Evolutionary conservation across 306 rosid genomes (phyloP), one percentile per base, ranked within the genome.

Genomic region (Parietaria judaica): DNA sequence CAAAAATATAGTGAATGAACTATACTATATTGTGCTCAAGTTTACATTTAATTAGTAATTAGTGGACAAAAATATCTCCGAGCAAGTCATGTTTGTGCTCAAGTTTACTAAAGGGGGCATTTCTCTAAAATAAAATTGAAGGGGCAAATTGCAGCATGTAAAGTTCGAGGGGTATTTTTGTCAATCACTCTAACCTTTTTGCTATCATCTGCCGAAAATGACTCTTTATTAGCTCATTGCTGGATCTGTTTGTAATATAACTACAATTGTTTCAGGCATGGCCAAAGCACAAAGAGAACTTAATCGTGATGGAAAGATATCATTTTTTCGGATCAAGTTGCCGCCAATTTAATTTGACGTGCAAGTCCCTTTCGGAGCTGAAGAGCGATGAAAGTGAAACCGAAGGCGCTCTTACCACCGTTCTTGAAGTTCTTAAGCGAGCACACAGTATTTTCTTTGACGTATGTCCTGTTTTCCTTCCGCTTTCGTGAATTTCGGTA

Each of bases 241-340:
- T 5, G 6, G 9, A 41, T 41, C 45, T 58, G 44, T 58, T 3
- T 3, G 15, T 15, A 51, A 60, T 47, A 13, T 44, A 38, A 34
- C 36, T 60, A n/a, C 53, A 58, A 15, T 62, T 76, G 60, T 69
- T 78, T 72, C 69, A 94, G 95, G 95, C 95, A 16, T 94, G 99
- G 96, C 65, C 74, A 63, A 84, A 80, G 83, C 95, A 92, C 72
- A 86, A 74, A 61, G 81, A 84, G 5, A 94, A 94, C 70, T 71
- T 94, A 45, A 79, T 88, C 62, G 51, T 88, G 75, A 88, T 92
- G 90, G 97, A 92, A 66, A 86, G 95, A 78, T 94, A 88, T 64
- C 97, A 88, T 78, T 94, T 82, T 70, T 94, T 94, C 46, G 72
- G 83, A 50, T 88, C 99, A n/a, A 94, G 99, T 71, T 80, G 89